These are phyloP conservation scores for Neckera pumila DNA, from an alignment of 225 moss, liverwort and hornwort genomes.

Conservation along the genomic window DNA sequence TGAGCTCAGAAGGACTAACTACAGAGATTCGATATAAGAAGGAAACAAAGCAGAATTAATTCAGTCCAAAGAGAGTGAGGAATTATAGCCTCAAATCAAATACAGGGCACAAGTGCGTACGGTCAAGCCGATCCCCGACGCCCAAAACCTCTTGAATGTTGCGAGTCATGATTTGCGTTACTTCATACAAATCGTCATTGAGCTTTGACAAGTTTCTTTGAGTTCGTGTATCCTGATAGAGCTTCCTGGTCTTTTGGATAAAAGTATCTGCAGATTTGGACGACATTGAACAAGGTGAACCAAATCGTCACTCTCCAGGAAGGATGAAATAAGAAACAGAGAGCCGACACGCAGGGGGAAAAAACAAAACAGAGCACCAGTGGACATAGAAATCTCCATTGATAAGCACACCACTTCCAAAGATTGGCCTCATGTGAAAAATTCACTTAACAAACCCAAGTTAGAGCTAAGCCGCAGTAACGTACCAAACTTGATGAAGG, in stretches of 20 bases:
- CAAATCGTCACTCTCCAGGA: background rate
- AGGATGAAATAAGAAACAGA: background rate
- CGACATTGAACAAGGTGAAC: background rate
- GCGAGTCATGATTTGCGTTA: slow-evolving; percentile 67
- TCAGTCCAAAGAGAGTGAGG: background rate
- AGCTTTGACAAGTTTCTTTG: slow-evolving; percentile 65
- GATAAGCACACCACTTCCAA: background rate
- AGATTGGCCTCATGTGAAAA: background rate
- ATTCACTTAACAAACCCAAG: background rate
- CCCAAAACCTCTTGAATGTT: slow-evolving; percentile 69
- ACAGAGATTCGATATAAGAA: background rate
- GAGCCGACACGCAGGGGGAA: background rate
- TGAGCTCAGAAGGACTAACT: background rate
- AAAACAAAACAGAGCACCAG: background rate
- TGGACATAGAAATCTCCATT: background rate
- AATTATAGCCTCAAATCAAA: background rate
- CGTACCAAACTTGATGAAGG: slow-evolving; percentile 97
- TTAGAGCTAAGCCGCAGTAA: background rate
- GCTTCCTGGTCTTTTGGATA: slow-evolving; percentile 64
- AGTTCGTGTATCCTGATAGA: slow-evolving; percentile 59
- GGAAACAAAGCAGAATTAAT: background rate
- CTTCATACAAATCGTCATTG: slow-evolving; percentile 58
- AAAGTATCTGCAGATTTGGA: slow-evolving; percentile 42
- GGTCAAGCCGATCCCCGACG: slow-evolving; percentile 56
- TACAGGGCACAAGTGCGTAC: slow-evolving; percentile 17